Evolutionary conservation across 257 asterid genomes (phyloP), one percentile per base, ranked within the genome.

Genomic region (Salvia miltiorrhiza): DNA sequence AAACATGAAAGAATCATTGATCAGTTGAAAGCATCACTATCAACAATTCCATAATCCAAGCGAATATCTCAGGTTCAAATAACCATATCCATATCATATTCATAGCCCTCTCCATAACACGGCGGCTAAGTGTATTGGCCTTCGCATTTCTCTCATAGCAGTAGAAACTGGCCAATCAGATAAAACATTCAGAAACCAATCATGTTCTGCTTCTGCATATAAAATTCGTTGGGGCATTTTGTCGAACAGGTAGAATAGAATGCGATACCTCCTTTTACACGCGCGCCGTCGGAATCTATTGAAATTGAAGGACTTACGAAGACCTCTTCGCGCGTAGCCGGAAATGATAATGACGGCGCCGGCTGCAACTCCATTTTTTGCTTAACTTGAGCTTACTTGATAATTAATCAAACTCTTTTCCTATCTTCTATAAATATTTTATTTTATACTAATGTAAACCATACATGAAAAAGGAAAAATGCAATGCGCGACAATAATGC

Each of bases 181-280:
- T n/a, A n/a, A n/a, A n/a, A n/a, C n/a, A n/a, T n/a, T n/a, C 9
- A 14, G 8, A 45, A 45, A 45, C 3, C 30, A 26, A n/a, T n/a
- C 30, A 6, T 30, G 35, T 37, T 8, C 43, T 37, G 43, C 43
- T 4, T 44, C 19, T 44, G 19, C 86, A 76, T 82, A 82, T n/a
- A 71, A 77, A 0, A 84, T 73, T 80, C 90, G 69, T 1, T 73
- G 75, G 37, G 47, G 87, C 92, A 84, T 80, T 80, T 49, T 60
- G 58, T 81, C 90, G 75, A 88, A 88, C 81, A 84, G 23, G 2
- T 52, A 72, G 54, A 17, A 43, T 20, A 45, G 7, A 60, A 35
- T 9, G 47, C 3, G 33, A 37, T 39, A 7, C 30, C 49, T 20
- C 39, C 8, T 2, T 57, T 7, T 9, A 13, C 45, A 1, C 10